Percentiles rank a stretch among this genome's conserved stretches.
These are phyloP conservation scores for Colletotrichum sojae DNA, from an alignment of 2,329 filamentous ascomycete species.

Conservation along the genomic window DNA sequence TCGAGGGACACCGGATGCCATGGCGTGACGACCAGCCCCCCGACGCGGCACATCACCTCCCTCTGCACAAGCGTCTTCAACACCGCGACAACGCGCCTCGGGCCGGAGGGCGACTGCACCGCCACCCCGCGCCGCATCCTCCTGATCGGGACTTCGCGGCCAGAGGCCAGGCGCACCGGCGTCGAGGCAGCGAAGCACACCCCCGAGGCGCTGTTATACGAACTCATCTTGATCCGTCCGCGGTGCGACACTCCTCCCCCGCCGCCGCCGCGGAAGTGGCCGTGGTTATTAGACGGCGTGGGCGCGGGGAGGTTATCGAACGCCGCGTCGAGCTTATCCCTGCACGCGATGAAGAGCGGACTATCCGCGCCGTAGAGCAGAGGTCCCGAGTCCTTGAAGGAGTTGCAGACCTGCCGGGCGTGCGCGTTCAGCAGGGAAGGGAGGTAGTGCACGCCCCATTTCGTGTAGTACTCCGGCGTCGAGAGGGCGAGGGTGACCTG, in stretches of 20 bases:
- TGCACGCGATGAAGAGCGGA: constrained; percentile 65
- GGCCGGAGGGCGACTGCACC: constrained; percentile 66
- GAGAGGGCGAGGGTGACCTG: constrained; percentile 66
- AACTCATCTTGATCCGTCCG: constrained; percentile 55
- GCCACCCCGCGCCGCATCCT: constrained; percentile 60
- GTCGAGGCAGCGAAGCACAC: constrained; percentile 69
- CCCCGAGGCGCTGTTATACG: constrained; percentile 57
- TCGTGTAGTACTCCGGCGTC: constrained; percentile 53
- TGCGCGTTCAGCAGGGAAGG: constrained; percentile 70
- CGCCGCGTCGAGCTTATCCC: constrained; percentile 62
- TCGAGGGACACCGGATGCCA: constrained; percentile 70
- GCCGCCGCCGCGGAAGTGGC: too few species aligned
- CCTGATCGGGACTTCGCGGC: constrained; percentile 56
- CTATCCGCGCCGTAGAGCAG: constrained; percentile 66
- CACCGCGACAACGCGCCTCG: constrained; percentile 64
- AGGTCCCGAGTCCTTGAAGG: constrained; percentile 73
- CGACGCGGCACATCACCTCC: constrained; percentile 61
- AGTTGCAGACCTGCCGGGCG: constrained; percentile 70
- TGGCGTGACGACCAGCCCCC: constrained; percentile 66
- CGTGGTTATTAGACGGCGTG: constrained; percentile 50
- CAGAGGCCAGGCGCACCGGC: constrained; percentile 60
- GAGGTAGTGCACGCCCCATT: constrained; percentile 73
- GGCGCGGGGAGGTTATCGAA: constrained; percentile 65
- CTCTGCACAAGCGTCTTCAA: constrained; percentile 62
- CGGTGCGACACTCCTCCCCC: not conserved